These are phyloP conservation scores for Fusarium sp. DNA, from an alignment of 2,329 filamentous ascomycete genomes.

Conservation along the genomic window DNA sequence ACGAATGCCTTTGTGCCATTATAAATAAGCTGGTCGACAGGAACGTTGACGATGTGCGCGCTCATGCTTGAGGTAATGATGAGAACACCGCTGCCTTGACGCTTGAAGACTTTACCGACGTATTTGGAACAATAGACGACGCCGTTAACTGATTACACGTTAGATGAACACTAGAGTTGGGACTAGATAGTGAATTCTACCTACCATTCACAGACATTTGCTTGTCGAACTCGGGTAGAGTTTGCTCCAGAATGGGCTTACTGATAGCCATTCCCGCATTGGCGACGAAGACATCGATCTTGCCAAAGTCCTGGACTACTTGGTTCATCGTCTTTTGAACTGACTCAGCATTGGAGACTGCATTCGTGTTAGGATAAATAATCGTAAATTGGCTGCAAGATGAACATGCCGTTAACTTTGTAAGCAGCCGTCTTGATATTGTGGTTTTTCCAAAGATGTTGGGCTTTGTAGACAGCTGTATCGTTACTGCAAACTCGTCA, in stretches of 20 bases:
- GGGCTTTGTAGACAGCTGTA: neutral
- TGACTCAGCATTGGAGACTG: neutral
- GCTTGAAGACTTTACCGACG: constrained; percentile 54
- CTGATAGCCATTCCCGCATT: constrained; percentile 50
- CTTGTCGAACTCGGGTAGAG: constrained; percentile 59
- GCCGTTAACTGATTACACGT: constrained; percentile 52
- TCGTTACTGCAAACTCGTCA: neutral
- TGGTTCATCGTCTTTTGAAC: neutral
- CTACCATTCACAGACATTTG: constrained; percentile 63
- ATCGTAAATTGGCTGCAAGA: no score
- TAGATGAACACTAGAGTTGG: neutral
- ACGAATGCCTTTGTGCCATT: constrained; percentile 65
- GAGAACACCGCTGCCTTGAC: constrained; percentile 57
- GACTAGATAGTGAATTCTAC: neutral
- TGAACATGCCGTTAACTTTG: neutral
- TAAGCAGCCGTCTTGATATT: neutral
- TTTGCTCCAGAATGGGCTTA: constrained; percentile 65
- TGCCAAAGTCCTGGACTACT: neutral
- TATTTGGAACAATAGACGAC: constrained; percentile 57
- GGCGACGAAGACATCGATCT: neutral
- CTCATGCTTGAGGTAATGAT: constrained; percentile 63
- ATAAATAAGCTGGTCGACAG: constrained; percentile 64
- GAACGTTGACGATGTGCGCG: constrained; percentile 60
- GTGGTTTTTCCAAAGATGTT: neutral
- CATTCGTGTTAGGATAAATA: neutral